Evolutionary conservation across 257 asterid genomes (phyloP).

Genomic region (Ilex aquifolium): DNA sequence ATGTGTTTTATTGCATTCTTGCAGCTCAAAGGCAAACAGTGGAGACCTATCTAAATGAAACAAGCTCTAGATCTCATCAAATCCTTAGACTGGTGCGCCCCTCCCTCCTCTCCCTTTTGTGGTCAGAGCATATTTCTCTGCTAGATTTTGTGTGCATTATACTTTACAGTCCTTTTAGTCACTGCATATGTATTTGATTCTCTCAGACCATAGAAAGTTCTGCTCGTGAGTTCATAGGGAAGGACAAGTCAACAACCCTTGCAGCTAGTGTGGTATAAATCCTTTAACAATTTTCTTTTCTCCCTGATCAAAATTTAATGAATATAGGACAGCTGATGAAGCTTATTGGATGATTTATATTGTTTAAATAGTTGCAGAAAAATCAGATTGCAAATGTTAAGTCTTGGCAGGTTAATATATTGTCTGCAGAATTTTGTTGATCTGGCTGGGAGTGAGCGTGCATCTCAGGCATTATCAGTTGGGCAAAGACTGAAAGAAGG

Average conservation of each 20-base stretch:
- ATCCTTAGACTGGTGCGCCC: conserved; percentile 87
- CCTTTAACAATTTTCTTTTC: conserved; percentile 12
- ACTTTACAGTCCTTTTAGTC: neutral
- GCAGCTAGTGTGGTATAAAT: conserved; percentile 91
- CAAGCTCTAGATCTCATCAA: conserved; percentile 99
- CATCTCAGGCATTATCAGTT: conserved; percentile 90
- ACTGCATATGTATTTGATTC: conserved; percentile 11
- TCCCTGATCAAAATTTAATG: neutral
- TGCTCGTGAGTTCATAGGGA: conserved; percentile 93
- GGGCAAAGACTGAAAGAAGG: conserved; percentile 99
- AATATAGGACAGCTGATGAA: neutral
- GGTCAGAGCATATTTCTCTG: neutral
- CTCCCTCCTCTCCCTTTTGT: conserved; percentile 10
- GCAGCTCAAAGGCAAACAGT: conserved; percentile 89
- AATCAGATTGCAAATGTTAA: neutral
- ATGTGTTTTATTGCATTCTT: conserved; percentile 7
- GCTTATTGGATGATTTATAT: neutral
- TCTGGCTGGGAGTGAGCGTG: conserved; percentile 99
- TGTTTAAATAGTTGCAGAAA: neutral
- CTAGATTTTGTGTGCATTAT: neutral
- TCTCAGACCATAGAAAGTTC: conserved; percentile 95
- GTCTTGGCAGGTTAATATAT: conserved; percentile 6
- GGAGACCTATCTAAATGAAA: conserved; percentile 87
- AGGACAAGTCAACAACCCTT: conserved; percentile 94
- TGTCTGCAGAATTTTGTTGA: conserved; percentile 91